Conservation (phyloP, 768 basidiomycete species). For the Boletus rubroflammeus region DNA sequence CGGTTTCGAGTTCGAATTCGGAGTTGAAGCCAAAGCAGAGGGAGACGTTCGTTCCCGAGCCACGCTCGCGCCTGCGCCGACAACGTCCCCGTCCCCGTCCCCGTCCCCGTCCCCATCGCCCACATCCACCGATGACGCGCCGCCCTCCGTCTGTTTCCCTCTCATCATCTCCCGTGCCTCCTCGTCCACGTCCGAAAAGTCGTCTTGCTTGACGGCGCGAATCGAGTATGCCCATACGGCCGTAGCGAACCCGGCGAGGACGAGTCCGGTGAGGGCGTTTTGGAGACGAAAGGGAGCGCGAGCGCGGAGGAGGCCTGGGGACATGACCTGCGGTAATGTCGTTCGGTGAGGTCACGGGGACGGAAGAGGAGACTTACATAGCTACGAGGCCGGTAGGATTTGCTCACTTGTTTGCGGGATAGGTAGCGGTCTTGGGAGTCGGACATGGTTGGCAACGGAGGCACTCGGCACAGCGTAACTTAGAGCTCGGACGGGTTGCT, state of each 20-base stretch:
- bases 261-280: slow-evolving; percentile 76
- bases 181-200: slow-evolving; percentile 83
- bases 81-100: background rate
- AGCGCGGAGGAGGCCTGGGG: slow-evolving; percentile 82
- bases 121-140: background rate
- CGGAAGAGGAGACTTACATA: slow-evolving; percentile 26
- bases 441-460: slow-evolving; percentile 24
- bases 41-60: background rate
- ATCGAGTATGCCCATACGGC: slow-evolving; percentile 93
- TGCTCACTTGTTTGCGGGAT: slow-evolving; percentile 28
- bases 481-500: too few species aligned
- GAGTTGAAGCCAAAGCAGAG: too few species aligned
- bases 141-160: background rate
- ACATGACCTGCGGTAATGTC: slow-evolving; percentile 53
- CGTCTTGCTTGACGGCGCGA: slow-evolving; percentile 89
- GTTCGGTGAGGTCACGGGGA: too few species aligned
- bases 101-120: too few species aligned
- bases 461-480: background rate
- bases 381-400: slow-evolving; percentile 39
- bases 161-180: slow-evolving; percentile 58
- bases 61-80: background rate
- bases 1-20: background rate
- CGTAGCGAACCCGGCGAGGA: slow-evolving; percentile 68
- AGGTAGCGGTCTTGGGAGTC: slow-evolving; percentile 29
- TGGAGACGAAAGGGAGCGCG: slow-evolving; percentile 76